Evolutionary conservation across 208 protist species (phyloP).

Genomic region (Crithidia fasciculata): DNA sequence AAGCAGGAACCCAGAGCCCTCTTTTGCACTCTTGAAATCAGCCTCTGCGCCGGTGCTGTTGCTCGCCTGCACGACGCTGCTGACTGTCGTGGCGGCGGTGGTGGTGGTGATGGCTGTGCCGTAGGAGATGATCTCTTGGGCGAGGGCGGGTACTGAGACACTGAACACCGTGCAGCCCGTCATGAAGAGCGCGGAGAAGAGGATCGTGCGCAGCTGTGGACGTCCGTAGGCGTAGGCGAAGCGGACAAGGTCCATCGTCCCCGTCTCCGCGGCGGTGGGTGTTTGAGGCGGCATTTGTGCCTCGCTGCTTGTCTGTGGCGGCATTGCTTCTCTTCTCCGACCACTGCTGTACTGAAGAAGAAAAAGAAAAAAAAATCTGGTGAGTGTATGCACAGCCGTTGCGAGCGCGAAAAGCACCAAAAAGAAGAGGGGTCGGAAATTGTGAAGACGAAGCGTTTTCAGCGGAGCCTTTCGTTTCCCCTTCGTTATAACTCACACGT

Average conservation of each 20-base stretch:
- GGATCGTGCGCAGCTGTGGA: slow-evolving; percentile 39
- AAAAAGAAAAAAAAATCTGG: no score
- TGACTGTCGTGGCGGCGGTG: background rate
- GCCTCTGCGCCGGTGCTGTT: background rate
- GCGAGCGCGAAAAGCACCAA: no score
- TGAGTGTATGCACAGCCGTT: no score
- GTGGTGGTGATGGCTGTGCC: slow-evolving; percentile 14
- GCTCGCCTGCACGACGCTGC: background rate
- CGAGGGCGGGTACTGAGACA: slow-evolving; percentile 47
- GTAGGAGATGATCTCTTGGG: slow-evolving; percentile 57
- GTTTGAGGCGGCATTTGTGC: no score
- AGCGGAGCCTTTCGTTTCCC: no score
- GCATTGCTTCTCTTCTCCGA: no score
- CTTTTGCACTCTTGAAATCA: background rate
- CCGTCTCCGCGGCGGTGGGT: background rate
- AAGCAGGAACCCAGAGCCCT: background rate
- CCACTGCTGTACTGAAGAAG: no score
- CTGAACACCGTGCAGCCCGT: slow-evolving; percentile 44
- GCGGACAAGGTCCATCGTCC: slow-evolving; percentile 22
- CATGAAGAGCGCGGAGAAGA: slow-evolving; percentile 45
- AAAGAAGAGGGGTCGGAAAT: no score
- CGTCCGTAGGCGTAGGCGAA: slow-evolving; percentile 54
- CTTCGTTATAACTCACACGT: no score
- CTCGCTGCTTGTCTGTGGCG: no score
- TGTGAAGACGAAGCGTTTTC: no score